Percentiles rank a stretch among this genome's conserved stretches.
phyloP scores from a whole-genome alignment of 2,329 filamentous ascomycete genomes.

The Lasiodiplodia theobromae region DNA sequence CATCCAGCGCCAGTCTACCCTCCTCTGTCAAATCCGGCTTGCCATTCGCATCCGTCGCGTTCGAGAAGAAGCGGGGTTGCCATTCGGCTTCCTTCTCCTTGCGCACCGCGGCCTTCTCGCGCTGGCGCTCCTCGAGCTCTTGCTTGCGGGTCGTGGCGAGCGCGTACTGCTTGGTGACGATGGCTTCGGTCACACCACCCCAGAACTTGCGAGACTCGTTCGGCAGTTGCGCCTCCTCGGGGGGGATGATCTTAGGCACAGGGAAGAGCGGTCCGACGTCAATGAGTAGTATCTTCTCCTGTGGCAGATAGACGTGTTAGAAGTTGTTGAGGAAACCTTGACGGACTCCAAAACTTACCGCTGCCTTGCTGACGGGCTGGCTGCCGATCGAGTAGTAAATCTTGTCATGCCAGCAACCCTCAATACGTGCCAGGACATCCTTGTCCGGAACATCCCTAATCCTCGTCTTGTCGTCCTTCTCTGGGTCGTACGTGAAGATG shows the following conservation, averaged over 20 bases:
- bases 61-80: constrained; percentile 87
- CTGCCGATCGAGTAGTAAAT: constrained; percentile 65
- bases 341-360: constrained; percentile 60
- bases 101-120: constrained; percentile 82
- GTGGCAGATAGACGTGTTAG: not conserved
- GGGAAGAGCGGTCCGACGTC: constrained; percentile 86
- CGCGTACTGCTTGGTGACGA: constrained; percentile 80
- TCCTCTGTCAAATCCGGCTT: constrained; percentile 69
- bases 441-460: constrained; percentile 87
- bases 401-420: constrained; percentile 83
- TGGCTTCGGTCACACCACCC: constrained; percentile 86
- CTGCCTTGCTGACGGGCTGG: constrained; percentile 52
- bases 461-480: constrained; percentile 79
- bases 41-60: constrained; percentile 64
- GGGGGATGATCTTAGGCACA: constrained; percentile 79
- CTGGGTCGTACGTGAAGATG: constrained; percentile 87
- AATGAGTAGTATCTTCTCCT: constrained; percentile 74
- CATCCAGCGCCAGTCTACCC: constrained; percentile 64
- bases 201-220: constrained; percentile 92
- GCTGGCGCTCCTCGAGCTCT: constrained; percentile 88
- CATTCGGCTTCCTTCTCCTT: constrained; percentile 74
- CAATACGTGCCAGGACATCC: constrained; percentile 81
- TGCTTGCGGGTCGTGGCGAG: constrained; percentile 87
- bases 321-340: constrained; percentile 35
- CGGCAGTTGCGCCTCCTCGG: constrained; percentile 76